A percentile compares a stretch with the other conserved stretches of the same genome.
Evolutionary conservation across 2,329 filamentous ascomycete species (phyloP).

Genomic region (Didymella pinodella): DNA sequence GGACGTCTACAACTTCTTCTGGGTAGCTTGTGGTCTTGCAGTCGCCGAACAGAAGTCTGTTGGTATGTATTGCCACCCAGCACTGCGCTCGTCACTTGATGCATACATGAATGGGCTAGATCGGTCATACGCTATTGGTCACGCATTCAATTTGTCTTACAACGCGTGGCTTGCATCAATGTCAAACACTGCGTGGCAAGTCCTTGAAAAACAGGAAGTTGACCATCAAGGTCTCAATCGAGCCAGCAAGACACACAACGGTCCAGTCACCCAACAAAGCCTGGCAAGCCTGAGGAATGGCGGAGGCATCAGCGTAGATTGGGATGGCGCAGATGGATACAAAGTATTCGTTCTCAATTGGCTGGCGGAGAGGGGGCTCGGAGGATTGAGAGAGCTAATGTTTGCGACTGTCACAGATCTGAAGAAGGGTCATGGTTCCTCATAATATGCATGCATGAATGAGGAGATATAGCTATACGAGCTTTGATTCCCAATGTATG

Average conservation of each 20-base stretch:
- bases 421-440: slow-evolving; percentile 36
- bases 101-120: slow-evolving; percentile 54
- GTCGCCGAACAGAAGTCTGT: slow-evolving; percentile 66
- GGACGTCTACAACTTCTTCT: slow-evolving; percentile 85
- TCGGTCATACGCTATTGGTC: slow-evolving; percentile 49
- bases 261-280: slow-evolving; percentile 73
- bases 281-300: slow-evolving; percentile 70
- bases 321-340: slow-evolving; percentile 80
- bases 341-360: slow-evolving; percentile 74
- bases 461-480: background rate
- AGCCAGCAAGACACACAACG: slow-evolving; percentile 43
- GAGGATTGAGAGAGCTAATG: slow-evolving; percentile 75
- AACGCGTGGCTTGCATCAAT: slow-evolving; percentile 56
- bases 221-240: slow-evolving; percentile 32
- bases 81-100: slow-evolving; percentile 55
- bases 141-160: slow-evolving; percentile 58
- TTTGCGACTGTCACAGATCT: slow-evolving; percentile 82
- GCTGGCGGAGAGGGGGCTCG: slow-evolving; percentile 69
- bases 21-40: slow-evolving; percentile 77
- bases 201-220: slow-evolving; percentile 57
- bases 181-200: slow-evolving; percentile 57
- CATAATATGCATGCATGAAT: background rate
- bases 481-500: background rate
- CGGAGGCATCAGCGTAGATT: slow-evolving; percentile 72
- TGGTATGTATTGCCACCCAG: slow-evolving; percentile 60